Conservation (phyloP, 306 rosid species). For the Luffa aegyptiaca region DNA sequence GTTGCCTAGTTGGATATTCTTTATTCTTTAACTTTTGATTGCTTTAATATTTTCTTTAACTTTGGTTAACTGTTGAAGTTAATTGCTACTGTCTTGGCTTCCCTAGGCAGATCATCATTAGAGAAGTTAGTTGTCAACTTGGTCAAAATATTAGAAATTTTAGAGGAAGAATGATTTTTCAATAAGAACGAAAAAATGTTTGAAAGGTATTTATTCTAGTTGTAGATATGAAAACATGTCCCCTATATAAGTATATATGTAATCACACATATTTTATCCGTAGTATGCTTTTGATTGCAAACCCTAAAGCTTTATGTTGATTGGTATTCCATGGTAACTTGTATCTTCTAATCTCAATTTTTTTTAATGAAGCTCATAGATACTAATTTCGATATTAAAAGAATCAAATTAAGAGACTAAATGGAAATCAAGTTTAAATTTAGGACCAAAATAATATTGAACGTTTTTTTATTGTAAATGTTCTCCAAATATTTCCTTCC, state of each 20-base stretch:
- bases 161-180: background rate
- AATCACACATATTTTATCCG: background rate
- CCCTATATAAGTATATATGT: background rate
- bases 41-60: background rate
- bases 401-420: background rate
- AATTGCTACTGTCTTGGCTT: background rate
- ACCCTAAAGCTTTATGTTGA: background rate
- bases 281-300: background rate
- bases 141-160: background rate
- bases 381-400: background rate
- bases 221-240: background rate
- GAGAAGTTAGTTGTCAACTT: background rate
- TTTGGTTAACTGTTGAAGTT: background rate
- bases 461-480: background rate
- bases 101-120: background rate
- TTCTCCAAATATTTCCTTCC: background rate
- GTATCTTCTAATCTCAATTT: background rate
- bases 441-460: background rate
- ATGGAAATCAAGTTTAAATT: background rate
- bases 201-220: background rate
- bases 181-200: background rate
- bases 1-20: background rate
- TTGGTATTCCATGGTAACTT: background rate
- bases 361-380: background rate
- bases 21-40: background rate